Percentiles rank a stretch among this genome's conserved stretches.
These are phyloP conservation scores for Coriaria nepalensis DNA, from an alignment of 306 rosid species.

Conservation along the genomic window DNA sequence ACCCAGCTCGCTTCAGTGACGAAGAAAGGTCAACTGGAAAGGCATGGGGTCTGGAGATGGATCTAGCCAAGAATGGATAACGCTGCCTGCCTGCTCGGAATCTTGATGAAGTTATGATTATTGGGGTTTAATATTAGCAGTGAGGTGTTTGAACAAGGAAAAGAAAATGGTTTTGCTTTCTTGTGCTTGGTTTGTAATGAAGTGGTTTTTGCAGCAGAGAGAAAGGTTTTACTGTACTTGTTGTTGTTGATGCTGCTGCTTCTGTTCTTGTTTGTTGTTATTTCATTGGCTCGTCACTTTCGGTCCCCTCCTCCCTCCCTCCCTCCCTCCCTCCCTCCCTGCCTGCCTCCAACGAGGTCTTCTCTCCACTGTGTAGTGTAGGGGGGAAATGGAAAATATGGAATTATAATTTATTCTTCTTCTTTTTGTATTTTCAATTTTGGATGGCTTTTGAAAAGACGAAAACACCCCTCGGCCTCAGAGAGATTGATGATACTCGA, in stretches of 20 bases:
- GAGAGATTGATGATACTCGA: too few species aligned
- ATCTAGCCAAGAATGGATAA: too few species aligned
- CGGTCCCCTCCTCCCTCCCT: slow-evolving; percentile 27
- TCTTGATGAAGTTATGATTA: too few species aligned
- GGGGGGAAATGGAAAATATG: slow-evolving; percentile 20
- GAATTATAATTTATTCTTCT: too few species aligned
- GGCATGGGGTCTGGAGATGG: too few species aligned
- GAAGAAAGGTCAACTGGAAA: too few species aligned
- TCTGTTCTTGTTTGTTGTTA: slow-evolving; percentile 19
- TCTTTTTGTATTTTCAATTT: not conserved
- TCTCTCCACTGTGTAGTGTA: slow-evolving; percentile 42
- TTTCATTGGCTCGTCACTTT: slow-evolving; percentile 81
- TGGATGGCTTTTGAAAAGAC: slow-evolving; percentile 1
- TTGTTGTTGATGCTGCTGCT: slow-evolving; percentile 17
- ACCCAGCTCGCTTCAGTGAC: too few species aligned
- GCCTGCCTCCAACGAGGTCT: slow-evolving; percentile 5
- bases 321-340: slow-evolving; percentile 18
- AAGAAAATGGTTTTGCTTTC: slow-evolving; percentile 5
- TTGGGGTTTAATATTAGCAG: too few species aligned
- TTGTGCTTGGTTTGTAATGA: too few species aligned
- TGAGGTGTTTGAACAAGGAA: slow-evolving; percentile 13
- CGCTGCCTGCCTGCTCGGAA: too few species aligned
- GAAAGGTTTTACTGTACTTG: slow-evolving; percentile 4
- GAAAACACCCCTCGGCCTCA: slow-evolving; percentile 24
- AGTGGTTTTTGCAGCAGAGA: not conserved